These are phyloP conservation scores for Boletellus sp. DNA, from an alignment of 768 basidiomycete genomes.

Conservation along the genomic window DNA sequence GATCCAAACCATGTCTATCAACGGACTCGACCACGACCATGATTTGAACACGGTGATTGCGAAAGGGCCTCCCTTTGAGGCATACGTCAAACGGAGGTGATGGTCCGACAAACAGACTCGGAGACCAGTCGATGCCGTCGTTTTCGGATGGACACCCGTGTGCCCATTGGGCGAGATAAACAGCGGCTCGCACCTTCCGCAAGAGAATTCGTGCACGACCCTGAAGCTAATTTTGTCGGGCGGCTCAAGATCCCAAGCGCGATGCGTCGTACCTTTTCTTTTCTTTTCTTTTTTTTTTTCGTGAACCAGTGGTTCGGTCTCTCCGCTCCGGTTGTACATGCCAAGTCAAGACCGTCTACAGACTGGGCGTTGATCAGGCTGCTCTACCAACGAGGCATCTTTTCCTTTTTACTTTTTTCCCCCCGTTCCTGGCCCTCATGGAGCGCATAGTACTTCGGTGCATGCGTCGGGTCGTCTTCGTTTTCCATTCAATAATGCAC, in stretches of 20 bases:
- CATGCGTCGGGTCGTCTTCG: slow-evolving; percentile 1
- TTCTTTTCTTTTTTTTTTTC: neutral
- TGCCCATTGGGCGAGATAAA: slow-evolving; percentile 1
- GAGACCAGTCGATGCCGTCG: neutral
- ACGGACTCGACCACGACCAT: slow-evolving; percentile 4
- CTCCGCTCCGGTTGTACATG: slow-evolving; percentile 1
- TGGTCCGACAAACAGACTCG: neutral
- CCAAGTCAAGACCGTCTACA: neutral
- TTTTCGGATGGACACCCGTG: slow-evolving; percentile 9
- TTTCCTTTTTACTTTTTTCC: neutral
- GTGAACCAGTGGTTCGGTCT: slow-evolving; percentile 10
- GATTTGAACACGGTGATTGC: slow-evolving; percentile 2
- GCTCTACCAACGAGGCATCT: neutral
- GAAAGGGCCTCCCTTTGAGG: neutral
- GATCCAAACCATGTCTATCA: slow-evolving; percentile 19
- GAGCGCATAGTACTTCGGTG: slow-evolving; percentile 6
- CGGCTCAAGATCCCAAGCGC: slow-evolving; percentile 5
- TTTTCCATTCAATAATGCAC: slow-evolving; percentile 10
- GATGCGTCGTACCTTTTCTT: neutral
- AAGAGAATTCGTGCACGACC: neutral
- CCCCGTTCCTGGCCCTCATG: slow-evolving; percentile 3
- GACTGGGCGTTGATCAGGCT: neutral
- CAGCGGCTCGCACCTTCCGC: neutral
- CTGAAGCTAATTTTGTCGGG: slow-evolving; percentile 12
- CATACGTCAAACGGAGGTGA: neutral